A percentile compares a stretch with the other conserved stretches of the same genome.
phyloP scores from a whole-genome alignment of 2,329 filamentous ascomycete species.

The Exophiala lecanii-corni region DNA sequence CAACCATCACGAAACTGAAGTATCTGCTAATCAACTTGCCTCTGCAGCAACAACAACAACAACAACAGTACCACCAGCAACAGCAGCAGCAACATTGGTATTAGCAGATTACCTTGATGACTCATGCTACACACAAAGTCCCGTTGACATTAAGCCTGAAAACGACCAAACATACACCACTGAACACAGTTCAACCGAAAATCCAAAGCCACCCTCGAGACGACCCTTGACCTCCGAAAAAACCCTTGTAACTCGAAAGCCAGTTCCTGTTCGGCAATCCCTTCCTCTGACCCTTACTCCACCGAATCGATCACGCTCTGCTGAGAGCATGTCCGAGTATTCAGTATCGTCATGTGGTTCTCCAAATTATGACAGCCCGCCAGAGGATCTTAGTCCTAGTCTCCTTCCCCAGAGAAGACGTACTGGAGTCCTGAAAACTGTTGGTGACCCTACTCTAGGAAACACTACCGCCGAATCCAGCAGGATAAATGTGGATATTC shows the following conservation, averaged over 20 bases:
- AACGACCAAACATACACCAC: neutral
- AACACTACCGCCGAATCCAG: constrained; percentile 40
- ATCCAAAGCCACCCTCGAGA: neutral
- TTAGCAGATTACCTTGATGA: constrained; percentile 29
- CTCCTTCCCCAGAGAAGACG: constrained; percentile 55
- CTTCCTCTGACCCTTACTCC: constrained; percentile 5
- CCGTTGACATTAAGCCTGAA: constrained; percentile 18
- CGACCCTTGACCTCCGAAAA: neutral
- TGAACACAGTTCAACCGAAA: neutral
- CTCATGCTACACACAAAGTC: constrained; percentile 9
- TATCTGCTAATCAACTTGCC: constrained; percentile 23
- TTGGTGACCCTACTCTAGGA: constrained; percentile 43
- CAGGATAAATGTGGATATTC: constrained; percentile 50
- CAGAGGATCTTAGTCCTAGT: constrained; percentile 34
- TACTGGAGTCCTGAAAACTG: constrained; percentile 73
- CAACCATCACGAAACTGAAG: constrained; percentile 14
- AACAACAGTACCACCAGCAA: constrained; percentile 3
- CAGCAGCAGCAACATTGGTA: constrained; percentile 25
- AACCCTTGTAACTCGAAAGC: constrained; percentile 36
- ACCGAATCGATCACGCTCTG: constrained; percentile 35
- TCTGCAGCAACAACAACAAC: constrained; percentile 11
- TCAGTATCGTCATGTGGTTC: constrained; percentile 51
- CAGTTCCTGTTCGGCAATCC: constrained; percentile 16
- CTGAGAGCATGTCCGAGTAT: constrained; percentile 17
- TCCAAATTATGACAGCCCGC: constrained; percentile 74